Conservation (phyloP, 768 basidiomycete genomes). For the Postia placenta region DNA sequence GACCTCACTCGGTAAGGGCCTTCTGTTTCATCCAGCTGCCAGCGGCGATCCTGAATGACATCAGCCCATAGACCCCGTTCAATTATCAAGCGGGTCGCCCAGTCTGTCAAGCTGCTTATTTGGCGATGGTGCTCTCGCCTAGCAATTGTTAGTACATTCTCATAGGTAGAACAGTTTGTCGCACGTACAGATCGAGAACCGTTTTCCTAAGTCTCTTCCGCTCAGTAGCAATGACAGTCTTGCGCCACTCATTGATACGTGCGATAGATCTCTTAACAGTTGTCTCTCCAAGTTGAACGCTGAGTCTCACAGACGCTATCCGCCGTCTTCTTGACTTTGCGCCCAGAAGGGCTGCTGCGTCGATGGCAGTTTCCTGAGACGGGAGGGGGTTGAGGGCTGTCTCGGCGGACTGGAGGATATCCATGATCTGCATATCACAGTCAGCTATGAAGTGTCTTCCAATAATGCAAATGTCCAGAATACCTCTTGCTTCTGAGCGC, state of each 20-base stretch:
- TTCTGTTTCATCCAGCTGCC: constrained; percentile 90
- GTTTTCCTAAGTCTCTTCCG: constrained; percentile 66
- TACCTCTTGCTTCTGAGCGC: constrained; percentile 72
- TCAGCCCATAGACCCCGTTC: constrained; percentile 85
- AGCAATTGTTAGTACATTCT: background rate
- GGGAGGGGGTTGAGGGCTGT: constrained; percentile 40
- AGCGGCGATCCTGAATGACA: constrained; percentile 39
- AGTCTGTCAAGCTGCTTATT: constrained; percentile 51
- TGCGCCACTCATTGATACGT: constrained; percentile 69
- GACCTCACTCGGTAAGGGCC: constrained; percentile 85
- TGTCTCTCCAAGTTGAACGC: constrained; percentile 57
- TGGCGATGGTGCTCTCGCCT: constrained; percentile 79
- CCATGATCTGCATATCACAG: constrained; percentile 43
- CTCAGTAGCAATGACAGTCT: constrained; percentile 62
- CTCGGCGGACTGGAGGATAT: constrained; percentile 50
- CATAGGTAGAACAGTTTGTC: background rate
- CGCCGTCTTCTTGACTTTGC: constrained; percentile 47
- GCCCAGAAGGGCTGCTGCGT: constrained; percentile 46
- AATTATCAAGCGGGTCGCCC: constrained; percentile 54
- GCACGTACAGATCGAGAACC: constrained; percentile 62
- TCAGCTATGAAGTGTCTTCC: background rate
- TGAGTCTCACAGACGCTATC: constrained; percentile 51
- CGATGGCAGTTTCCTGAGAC: constrained; percentile 42
- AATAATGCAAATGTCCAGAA: constrained; percentile 9
- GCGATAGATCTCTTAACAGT: constrained; percentile 56